These are phyloP conservation scores for Pseudogymnoascus sp. DNA, from an alignment of 2,329 filamentous ascomycete genomes.

Conservation along the genomic window DNA sequence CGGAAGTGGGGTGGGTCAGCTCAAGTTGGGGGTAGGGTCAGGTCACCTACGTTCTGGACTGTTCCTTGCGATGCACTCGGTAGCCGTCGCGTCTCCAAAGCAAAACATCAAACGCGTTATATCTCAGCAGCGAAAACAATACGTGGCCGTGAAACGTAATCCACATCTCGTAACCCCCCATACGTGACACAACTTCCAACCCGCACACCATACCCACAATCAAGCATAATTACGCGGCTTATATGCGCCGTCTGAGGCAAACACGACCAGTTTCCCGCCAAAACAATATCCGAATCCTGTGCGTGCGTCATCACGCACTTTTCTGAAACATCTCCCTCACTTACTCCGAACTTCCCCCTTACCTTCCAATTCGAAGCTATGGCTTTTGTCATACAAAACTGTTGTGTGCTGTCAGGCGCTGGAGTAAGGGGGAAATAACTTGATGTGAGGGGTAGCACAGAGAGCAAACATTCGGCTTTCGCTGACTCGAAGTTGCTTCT, in stretches of 20 bases:
- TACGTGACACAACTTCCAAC: not conserved
- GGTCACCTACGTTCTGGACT: too few species aligned
- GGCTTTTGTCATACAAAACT: not conserved
- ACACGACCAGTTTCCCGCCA: not conserved
- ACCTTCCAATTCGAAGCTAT: not conserved
- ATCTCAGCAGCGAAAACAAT: not conserved
- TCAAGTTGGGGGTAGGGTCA: too few species aligned
- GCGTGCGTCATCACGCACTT: not conserved
- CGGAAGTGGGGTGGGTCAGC: too few species aligned
- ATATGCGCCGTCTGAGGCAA: not conserved
- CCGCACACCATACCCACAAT: not conserved
- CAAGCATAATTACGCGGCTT: not conserved
- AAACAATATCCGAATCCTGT: not conserved
- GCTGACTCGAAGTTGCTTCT: not conserved
- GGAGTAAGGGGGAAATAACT: not conserved
- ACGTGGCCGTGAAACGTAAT: constrained; percentile 1
- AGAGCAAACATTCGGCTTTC: not conserved
- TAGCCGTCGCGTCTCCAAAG: not conserved
- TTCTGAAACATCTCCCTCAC: constrained; percentile 3
- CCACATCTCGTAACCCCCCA: not conserved
- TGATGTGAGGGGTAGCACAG: not conserved
- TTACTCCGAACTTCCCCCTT: not conserved
- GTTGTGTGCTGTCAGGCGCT: not conserved
- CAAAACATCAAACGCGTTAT: not conserved
- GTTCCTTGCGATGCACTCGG: not conserved